A percentile compares a stretch with the other conserved stretches of the same genome.
Conservation (phyloP, 805 yeast species). For the Brettanomyces nanus region DNA sequence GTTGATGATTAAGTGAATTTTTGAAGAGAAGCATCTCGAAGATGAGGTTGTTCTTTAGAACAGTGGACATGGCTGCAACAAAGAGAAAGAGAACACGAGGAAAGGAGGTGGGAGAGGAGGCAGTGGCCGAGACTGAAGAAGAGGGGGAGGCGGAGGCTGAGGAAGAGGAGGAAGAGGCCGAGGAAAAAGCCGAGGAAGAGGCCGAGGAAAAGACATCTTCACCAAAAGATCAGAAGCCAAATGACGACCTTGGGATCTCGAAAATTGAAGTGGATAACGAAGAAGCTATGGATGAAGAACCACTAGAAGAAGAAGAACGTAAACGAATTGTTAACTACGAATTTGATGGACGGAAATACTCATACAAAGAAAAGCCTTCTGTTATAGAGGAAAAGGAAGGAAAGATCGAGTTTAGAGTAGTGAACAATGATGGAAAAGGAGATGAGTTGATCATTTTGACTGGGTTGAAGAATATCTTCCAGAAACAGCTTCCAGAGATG, state of each 20-base stretch:
- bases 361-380: conserved; percentile 87
- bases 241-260: conserved; percentile 1
- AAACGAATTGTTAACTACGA: conserved; percentile 40
- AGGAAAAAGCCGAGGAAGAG: conserved; percentile 10
- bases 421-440: conserved; percentile 82
- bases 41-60: no score
- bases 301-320: conserved; percentile 26
- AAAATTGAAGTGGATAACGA: conserved; percentile 5
- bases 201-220: conserved; percentile 5
- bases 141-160: conserved; percentile 13
- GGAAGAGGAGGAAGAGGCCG: conserved; percentile 9
- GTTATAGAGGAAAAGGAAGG: conserved; percentile 92
- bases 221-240: conserved; percentile 16
- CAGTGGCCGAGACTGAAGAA: conserved; percentile 17
- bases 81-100: not conserved
- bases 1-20: no score
- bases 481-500: conserved; percentile 97
- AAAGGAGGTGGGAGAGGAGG: conserved; percentile 9
- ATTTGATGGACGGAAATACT: conserved; percentile 72
- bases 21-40: not conserved
- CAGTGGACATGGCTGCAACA: no score
- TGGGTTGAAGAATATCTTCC: conserved; percentile 92
- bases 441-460: conserved; percentile 89
- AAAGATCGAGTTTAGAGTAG: conserved; percentile 90
- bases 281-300: conserved; percentile 16